phyloP scores from a whole-genome alignment of 768 basidiomycete species.

The Xerocomellus amylosporus region DNA sequence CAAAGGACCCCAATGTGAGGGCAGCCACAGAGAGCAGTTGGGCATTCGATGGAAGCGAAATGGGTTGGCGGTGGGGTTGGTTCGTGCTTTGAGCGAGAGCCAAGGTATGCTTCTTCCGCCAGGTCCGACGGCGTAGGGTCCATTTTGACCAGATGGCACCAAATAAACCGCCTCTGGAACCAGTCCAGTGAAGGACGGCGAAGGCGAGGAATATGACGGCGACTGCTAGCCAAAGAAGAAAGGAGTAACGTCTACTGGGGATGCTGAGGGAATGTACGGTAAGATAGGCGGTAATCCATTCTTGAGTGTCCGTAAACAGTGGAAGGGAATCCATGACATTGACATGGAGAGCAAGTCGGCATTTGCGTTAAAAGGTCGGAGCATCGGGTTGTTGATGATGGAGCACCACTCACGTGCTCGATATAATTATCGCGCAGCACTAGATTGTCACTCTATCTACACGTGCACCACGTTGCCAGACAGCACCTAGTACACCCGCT shows the following conservation, averaged over 20 bases:
- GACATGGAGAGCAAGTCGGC: slow-evolving; percentile 7
- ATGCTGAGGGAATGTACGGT: slow-evolving; percentile 52
- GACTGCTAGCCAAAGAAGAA: slow-evolving; percentile 58
- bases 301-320: slow-evolving; percentile 39
- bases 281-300: slow-evolving; percentile 59
- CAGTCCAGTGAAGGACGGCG: slow-evolving; percentile 43
- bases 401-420: background rate
- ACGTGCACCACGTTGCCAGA: slow-evolving; percentile 41
- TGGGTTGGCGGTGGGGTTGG: slow-evolving; percentile 40
- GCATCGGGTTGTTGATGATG: background rate
- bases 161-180: slow-evolving; percentile 38
- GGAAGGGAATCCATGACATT: slow-evolving; percentile 44
- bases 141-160: slow-evolving; percentile 60
- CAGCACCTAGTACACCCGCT: slow-evolving; percentile 29
- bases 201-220: slow-evolving; percentile 40
- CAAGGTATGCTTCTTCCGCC: slow-evolving; percentile 47
- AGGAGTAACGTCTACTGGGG: slow-evolving; percentile 53
- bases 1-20: slow-evolving; percentile 42
- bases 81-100: slow-evolving; percentile 32
- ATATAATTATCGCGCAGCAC: background rate
- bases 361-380: background rate
- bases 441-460: background rate
- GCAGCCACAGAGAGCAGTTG: slow-evolving; percentile 52
- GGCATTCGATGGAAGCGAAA: slow-evolving; percentile 58
- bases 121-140: slow-evolving; percentile 56